Conservation (phyloP, 495 filamentous ascomycete species). For the Evernia prunastri region DNA sequence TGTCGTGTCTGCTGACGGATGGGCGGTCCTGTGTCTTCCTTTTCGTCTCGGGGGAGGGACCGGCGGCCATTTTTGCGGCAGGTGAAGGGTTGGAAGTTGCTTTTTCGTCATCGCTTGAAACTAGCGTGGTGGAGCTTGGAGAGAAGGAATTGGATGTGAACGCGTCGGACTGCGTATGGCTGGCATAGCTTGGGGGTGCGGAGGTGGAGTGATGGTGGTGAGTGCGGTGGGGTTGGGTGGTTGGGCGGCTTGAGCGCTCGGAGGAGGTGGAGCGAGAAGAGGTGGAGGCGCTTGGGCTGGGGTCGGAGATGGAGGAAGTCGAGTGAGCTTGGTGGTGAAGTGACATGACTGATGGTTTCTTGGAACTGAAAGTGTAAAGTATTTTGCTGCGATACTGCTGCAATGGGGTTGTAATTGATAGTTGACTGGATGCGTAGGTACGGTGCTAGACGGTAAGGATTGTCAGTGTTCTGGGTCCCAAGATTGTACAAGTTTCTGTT, state of each 20-base stretch:
- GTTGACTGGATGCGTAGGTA: background rate
- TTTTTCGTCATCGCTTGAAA: background rate
- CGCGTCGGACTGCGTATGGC: background rate
- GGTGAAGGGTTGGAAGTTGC: background rate
- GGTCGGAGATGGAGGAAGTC: constrained; percentile 25
- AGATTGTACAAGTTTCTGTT: background rate
- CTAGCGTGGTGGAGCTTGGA: background rate
- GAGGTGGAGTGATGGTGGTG: background rate
- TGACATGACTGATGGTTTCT: constrained; percentile 6
- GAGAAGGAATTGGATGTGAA: background rate
- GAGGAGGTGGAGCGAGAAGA: constrained; percentile 16
- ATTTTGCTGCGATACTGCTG: constrained; percentile 2
- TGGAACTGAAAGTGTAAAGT: background rate
- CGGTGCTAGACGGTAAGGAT: background rate
- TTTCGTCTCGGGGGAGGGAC: background rate
- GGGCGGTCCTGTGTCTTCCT: background rate
- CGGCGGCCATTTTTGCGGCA: background rate
- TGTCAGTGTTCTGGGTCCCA: background rate
- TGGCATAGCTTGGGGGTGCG: background rate
- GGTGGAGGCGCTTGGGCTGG: constrained; percentile 19
- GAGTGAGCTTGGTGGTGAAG: constrained; percentile 11
- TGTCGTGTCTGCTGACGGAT: background rate
- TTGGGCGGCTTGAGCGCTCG: background rate
- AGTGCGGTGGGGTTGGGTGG: background rate
- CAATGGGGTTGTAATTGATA: constrained; percentile 1